Evolutionary conservation across 2,329 filamentous ascomycete genomes (phyloP).

Genomic region (Leptographium flavum): DNA sequence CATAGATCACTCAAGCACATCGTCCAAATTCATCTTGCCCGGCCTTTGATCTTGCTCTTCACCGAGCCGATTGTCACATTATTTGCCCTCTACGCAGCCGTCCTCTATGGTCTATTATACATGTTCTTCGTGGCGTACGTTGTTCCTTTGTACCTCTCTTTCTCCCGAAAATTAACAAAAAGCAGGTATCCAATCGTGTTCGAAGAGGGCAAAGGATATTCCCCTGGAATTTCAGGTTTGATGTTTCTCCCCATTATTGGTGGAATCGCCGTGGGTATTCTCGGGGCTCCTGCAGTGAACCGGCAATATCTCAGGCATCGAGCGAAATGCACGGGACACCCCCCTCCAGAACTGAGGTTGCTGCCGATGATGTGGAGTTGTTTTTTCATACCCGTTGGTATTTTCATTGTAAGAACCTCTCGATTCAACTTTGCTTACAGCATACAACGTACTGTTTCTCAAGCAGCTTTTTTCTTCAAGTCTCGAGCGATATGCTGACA

Average conservation of each 20-base stretch:
- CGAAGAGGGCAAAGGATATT: slow-evolving; percentile 21
- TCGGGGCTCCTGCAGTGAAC: slow-evolving; percentile 22
- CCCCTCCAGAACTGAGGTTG: slow-evolving; percentile 11
- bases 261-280: slow-evolving; percentile 26
- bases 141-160: slow-evolving; percentile 21
- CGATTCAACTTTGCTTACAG: background rate
- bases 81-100: slow-evolving; percentile 27
- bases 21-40: slow-evolving; percentile 50
- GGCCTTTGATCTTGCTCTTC: slow-evolving; percentile 55
- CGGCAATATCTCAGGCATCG: slow-evolving; percentile 34
- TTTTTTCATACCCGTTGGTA: slow-evolving; percentile 33
- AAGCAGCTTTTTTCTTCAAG: too few species aligned
- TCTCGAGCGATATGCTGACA: background rate
- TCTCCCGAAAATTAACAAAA: background rate
- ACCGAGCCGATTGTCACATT: slow-evolving; percentile 53
- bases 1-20: slow-evolving; percentile 41
- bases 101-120: slow-evolving; percentile 42
- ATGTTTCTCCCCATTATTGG: slow-evolving; percentile 32
- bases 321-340: slow-evolving; percentile 23
- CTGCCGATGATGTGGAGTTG: slow-evolving; percentile 34
- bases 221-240: slow-evolving; percentile 23
- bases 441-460: too few species aligned
- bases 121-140: slow-evolving; percentile 37
- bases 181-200: slow-evolving; percentile 25
- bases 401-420: slow-evolving; percentile 29